These are phyloP conservation scores for Gigaspora rosea DNA, from an alignment of 192 early-diverging fungal species.

Conservation along the genomic window DNA sequence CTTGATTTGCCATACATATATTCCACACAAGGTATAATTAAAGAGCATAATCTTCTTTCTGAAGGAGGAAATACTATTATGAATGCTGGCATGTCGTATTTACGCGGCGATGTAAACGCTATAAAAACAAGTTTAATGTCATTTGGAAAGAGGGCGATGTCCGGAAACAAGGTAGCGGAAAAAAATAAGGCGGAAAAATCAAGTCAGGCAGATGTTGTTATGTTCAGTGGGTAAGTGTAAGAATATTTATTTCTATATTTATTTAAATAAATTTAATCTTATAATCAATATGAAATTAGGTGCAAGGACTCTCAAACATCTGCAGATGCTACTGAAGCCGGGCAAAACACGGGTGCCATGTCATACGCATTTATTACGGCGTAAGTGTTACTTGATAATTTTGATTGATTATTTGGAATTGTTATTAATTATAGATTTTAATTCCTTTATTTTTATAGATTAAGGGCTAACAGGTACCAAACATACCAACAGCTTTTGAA, in stretches of 20 bases:
- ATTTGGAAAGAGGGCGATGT: constrained; percentile 49
- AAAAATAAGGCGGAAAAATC: constrained; percentile 41
- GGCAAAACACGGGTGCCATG: constrained; percentile 72
- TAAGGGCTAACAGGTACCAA: constrained; percentile 58
- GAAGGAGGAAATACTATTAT: constrained; percentile 49
- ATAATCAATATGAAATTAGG: constrained; percentile 30
- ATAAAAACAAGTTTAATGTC: constrained; percentile 44
- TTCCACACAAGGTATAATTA: constrained; percentile 63
- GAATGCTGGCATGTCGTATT: constrained; percentile 52
- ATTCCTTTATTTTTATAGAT: constrained; percentile 37
- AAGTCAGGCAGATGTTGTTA: constrained; percentile 71
- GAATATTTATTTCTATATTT: background rate
- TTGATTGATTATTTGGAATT: background rate
- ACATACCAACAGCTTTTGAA: constrained; percentile 74
- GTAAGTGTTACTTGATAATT: constrained; percentile 28
- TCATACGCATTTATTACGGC: constrained; percentile 69
- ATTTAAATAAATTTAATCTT: background rate
- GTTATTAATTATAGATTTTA: constrained; percentile 11
- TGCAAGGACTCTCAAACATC: constrained; percentile 86
- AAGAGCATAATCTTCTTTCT: constrained; percentile 48
- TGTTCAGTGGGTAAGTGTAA: constrained; percentile 71
- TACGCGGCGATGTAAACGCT: constrained; percentile 47
- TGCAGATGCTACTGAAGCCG: constrained; percentile 68
- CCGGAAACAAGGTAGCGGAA: constrained; percentile 35
- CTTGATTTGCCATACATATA: constrained; percentile 82